Percentiles rank a stretch among this genome's conserved stretches.
phyloP scores from a whole-genome alignment of 371 early-diverging fungal genomes.

The Fennellomyces sp. region DNA sequence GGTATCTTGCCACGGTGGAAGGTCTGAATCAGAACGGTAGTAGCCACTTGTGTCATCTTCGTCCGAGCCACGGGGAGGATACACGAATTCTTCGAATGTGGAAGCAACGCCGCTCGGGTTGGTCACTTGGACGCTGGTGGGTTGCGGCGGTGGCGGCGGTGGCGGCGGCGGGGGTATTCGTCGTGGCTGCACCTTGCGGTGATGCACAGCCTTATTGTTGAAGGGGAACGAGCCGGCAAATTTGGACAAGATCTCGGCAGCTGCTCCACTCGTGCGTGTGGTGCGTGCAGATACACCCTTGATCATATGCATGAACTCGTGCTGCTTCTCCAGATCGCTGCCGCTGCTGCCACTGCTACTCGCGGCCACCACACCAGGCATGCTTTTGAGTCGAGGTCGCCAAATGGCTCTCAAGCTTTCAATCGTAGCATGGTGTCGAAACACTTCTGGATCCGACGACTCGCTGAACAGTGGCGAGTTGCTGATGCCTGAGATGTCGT shows the following conservation, averaged over 20 bases:
- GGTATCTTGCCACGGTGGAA: slow-evolving; percentile 17
- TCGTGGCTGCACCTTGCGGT: not conserved
- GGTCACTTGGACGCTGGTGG: slow-evolving; percentile 8
- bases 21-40: slow-evolving; percentile 18
- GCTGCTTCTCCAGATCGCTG: slow-evolving; percentile 19
- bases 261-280: slow-evolving; percentile 45
- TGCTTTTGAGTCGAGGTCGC: slow-evolving; percentile 52
- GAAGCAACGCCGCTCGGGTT: slow-evolving; percentile 5
- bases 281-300: slow-evolving; percentile 38
- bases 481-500: slow-evolving; percentile 60
- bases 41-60: not conserved
- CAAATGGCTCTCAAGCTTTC: slow-evolving; percentile 63
- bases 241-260: slow-evolving; percentile 42
- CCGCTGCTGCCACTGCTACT: not conserved
- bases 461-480: slow-evolving; percentile 53
- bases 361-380: not conserved
- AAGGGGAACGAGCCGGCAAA: slow-evolving; percentile 41
- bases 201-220: not conserved
- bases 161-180: not conserved
- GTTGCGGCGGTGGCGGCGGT: not conserved
- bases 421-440: slow-evolving; percentile 59
- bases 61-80: not conserved
- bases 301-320: slow-evolving; percentile 37
- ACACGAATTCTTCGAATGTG: slow-evolving; percentile 15
- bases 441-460: slow-evolving; percentile 61